A percentile compares a stretch with the other conserved stretches of the same genome.
Conservation (phyloP, 2,329 filamentous ascomycete species). For the Cladosporium sp. region DNA sequence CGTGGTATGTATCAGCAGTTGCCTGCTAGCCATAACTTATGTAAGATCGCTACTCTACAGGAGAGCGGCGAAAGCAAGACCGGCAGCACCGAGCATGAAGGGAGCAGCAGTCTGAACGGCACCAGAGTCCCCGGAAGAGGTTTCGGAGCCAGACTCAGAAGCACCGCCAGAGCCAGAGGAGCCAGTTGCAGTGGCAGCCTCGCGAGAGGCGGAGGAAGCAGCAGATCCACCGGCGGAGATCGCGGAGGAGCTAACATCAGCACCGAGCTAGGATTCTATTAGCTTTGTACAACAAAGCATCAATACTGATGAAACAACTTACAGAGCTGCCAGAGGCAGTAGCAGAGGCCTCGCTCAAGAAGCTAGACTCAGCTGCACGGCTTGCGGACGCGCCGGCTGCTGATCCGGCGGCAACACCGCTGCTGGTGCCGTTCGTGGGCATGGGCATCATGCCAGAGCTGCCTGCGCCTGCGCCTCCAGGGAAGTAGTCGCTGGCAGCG, state of each 20-base stretch:
- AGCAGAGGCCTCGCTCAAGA: conserved; percentile 5
- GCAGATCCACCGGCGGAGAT: conserved; percentile 1
- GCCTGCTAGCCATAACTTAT: neutral
- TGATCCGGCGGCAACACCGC: neutral
- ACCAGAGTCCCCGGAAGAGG: conserved; percentile 5
- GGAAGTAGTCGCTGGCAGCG: conserved; percentile 1
- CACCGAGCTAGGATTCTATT: neutral
- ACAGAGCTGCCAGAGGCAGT: conserved; percentile 10
- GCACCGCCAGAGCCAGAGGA: neutral
- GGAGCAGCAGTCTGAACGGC: conserved; percentile 7
- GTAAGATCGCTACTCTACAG: neutral
- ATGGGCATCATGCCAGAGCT: neutral
- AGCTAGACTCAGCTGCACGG: conserved; percentile 3
- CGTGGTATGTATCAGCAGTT: neutral
- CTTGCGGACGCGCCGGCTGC: neutral
- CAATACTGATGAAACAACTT: neutral
- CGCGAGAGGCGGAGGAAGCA: conserved; percentile 1
- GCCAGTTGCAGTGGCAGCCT: neutral
- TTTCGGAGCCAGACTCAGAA: neutral
- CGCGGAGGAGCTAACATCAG: neutral
- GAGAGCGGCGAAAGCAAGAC: conserved; percentile 9
- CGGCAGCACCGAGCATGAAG: conserved; percentile 7
- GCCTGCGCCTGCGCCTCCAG: neutral
- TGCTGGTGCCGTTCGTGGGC: neutral
- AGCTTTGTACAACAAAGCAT: neutral